Evolutionary conservation across 345 rosid species (phyloP).

Genomic region (Conringia planisiliqua): DNA sequence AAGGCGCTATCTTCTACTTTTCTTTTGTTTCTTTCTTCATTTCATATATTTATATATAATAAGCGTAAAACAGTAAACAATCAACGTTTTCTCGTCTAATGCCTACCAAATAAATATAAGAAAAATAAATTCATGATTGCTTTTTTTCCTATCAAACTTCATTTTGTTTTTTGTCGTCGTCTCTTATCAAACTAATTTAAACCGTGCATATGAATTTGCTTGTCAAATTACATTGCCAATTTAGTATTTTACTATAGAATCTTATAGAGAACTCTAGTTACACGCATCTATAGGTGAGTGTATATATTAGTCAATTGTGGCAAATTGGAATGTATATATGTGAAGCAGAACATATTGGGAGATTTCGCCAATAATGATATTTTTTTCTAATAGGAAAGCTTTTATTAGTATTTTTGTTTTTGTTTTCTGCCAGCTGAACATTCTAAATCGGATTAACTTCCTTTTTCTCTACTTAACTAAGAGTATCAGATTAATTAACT

Average conservation of each 20-base stretch:
- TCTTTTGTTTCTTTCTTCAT: conserved; percentile 1
- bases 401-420: not conserved
- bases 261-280: not conserved
- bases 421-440: not conserved
- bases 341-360: not conserved
- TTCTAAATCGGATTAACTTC: not conserved
- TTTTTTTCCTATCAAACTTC: conserved; percentile 4
- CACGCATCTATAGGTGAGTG: not conserved
- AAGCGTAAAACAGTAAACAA: not conserved
- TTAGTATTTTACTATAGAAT: not conserved
- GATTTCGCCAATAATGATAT: not conserved
- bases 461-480: not conserved
- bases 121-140: not conserved
- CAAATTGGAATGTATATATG: not conserved
- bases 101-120: not conserved
- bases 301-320: not conserved
- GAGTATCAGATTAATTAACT: not conserved
- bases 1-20: not conserved
- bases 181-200: not conserved
- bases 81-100: conserved; percentile 7
- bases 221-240: not conserved
- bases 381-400: not conserved
- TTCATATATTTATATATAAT: not conserved
- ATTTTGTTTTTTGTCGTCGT: conserved; percentile 1
- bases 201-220: not conserved